Conservation (phyloP, 306 rosid species). For the Fragaria vesca region DNA sequence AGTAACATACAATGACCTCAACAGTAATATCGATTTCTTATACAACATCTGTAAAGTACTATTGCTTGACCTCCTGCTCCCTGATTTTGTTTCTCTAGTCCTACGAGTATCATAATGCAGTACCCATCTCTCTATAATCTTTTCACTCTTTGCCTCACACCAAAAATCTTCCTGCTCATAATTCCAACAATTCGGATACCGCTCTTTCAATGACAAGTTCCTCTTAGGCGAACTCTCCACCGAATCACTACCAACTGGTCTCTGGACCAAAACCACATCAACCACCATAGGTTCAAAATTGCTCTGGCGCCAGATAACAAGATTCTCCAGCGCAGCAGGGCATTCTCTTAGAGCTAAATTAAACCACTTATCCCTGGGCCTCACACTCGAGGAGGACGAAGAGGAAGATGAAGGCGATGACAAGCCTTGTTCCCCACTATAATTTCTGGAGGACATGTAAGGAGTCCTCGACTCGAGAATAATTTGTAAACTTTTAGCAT, state of each 20-base stretch:
- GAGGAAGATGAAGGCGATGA: slow-evolving; percentile 71
- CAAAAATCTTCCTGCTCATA: slow-evolving; percentile 56
- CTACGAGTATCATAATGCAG: slow-evolving; percentile 64
- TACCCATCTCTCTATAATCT: slow-evolving; percentile 84
- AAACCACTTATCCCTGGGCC: slow-evolving; percentile 88
- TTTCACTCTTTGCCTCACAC: slow-evolving; percentile 49
- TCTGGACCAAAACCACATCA: slow-evolving; percentile 75
- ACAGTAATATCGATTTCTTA: slow-evolving; percentile 62
- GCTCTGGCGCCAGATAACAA: slow-evolving; percentile 68
- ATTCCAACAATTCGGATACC: slow-evolving; percentile 36
- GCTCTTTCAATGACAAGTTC: slow-evolving; percentile 45
- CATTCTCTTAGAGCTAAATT: slow-evolving; percentile 75
- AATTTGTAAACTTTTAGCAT: slow-evolving; percentile 69
- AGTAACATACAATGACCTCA: slow-evolving; percentile 77
- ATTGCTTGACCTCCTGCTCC: slow-evolving; percentile 57
- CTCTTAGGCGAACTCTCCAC: slow-evolving; percentile 44
- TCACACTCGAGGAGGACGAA: slow-evolving; percentile 67
- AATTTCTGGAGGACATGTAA: slow-evolving; percentile 57
- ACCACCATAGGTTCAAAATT: slow-evolving; percentile 62
- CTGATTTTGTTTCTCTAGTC: slow-evolving; percentile 44
- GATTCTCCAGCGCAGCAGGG: slow-evolving; percentile 59
- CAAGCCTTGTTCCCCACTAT: slow-evolving; percentile 46
- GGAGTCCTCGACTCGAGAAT: slow-evolving; percentile 77
- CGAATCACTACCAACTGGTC: slow-evolving; percentile 43
- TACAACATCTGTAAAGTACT: slow-evolving; percentile 49